Base-by-base conservation (phyloP, 2,329 filamentous ascomycete species). In the Xylariaceae sp. region DNA sequence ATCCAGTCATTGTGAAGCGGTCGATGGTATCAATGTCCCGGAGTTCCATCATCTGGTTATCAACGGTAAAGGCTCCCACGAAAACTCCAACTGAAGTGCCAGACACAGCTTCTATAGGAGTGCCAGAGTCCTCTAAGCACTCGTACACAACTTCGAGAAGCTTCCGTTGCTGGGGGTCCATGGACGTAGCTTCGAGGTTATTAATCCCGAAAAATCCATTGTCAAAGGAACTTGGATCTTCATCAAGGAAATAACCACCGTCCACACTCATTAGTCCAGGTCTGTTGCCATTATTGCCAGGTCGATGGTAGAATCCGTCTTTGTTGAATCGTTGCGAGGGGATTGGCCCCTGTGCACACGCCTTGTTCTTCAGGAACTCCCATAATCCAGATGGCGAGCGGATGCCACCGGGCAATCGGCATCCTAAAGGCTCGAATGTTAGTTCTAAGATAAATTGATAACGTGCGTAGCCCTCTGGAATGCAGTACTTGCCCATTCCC, bases 131-230 rank as follows among this genome's bases (percentile, higher is more conserved):
- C 19, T 61, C 57, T 9, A 62, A 35, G 15, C 54, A 55, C 42
- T 72, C 68, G 47, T 64, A 71, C 0, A 67, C 61, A 0, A 63
- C 63, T 44, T 72, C 70, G 2, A 68, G 58, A 2, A 67, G 54
- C 18, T 64, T 54, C 1, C 66, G 59, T 22, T 68, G 67, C 39
- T 63, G 58, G 6, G 66, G 63, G 15, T 69, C 67, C 54, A 68
- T 35, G 17, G 43, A 44, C n/a, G 41, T 22, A 15, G 52, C 52
- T 17, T 54, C 52, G 4, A 49, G 15, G 19, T 47, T 47, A 17
- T 52, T 49, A 3, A 54, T 41, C 3, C 27, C 36, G 45, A 53
- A 40, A 40, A 53, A 48, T 5, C n/a, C 12, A n/a, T 47, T 47
- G 11, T 54, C 49, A 18, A 54, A 49, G 14, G 17, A 14, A 1